A percentile compares a stretch with the other conserved stretches of the same genome.
phyloP scores from a whole-genome alignment of 2,329 filamentous ascomycete genomes.

The Fusarium equiseti region DNA sequence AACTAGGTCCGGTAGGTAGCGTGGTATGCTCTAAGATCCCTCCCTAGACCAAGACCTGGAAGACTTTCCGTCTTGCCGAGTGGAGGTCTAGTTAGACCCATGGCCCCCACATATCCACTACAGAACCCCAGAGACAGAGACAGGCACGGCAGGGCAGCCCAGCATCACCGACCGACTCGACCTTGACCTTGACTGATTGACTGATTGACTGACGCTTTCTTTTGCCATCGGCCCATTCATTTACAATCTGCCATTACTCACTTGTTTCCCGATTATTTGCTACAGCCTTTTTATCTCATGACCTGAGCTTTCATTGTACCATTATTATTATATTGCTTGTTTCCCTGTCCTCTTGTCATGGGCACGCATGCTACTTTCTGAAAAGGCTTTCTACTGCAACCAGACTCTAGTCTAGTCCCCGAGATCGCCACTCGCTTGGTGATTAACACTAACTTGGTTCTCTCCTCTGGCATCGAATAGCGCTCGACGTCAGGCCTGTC shows the following conservation, averaged over 20 bases:
- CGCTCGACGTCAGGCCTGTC: conserved; percentile 33
- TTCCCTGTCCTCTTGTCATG: conserved; percentile 31
- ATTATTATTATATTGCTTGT: conserved; percentile 23
- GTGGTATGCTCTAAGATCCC: neutral
- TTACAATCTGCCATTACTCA: conserved; percentile 33
- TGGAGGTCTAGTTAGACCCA: conserved; percentile 20
- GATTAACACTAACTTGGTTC: conserved; percentile 40
- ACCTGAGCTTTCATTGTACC: conserved; percentile 5
- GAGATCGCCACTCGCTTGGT: conserved; percentile 46
- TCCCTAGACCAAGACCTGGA: conserved; percentile 9
- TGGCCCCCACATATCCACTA: conserved; percentile 34
- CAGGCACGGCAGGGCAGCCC: conserved; percentile 41
- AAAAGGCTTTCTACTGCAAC: conserved; percentile 35
- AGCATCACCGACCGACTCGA: conserved; percentile 45
- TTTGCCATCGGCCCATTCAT: conserved; percentile 48
- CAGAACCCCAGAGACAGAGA: conserved; percentile 35
- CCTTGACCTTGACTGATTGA: neutral
- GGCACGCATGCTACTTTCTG: conserved; percentile 31
- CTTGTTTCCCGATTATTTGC: conserved; percentile 12
- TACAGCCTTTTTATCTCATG: conserved; percentile 9
- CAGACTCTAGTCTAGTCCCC: conserved; percentile 30
- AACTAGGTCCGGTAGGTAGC: neutral
- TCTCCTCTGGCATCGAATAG: conserved; percentile 35
- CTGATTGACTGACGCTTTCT: conserved; percentile 35
- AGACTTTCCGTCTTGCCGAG: conserved; percentile 30